phyloP scores from a whole-genome alignment of 345 rosid species.

The Arabidopsis arenosa region DNA sequence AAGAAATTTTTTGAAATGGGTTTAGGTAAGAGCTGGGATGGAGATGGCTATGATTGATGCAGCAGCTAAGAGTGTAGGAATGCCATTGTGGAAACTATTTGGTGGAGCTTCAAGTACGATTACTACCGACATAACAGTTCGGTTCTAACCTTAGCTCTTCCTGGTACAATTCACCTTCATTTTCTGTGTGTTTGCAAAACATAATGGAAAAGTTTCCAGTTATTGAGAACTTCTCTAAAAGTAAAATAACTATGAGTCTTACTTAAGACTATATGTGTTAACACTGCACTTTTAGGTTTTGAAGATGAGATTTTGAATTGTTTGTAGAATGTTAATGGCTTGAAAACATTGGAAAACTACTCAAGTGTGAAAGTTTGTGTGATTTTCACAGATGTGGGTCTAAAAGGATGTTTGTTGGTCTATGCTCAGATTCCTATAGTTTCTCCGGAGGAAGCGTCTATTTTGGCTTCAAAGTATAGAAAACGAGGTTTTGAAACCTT shows the following conservation, averaged over 20 bases:
- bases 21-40: conserved; percentile 84
- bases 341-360: neutral
- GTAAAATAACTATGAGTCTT: neutral
- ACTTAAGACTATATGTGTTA: neutral
- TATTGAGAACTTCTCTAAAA: neutral
- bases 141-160: conserved; percentile 48
- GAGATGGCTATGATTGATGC: conserved; percentile 98
- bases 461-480: conserved; percentile 71
- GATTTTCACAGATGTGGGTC: neutral
- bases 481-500: conserved; percentile 77
- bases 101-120: conserved; percentile 77
- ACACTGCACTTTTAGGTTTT: neutral
- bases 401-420: too few species aligned
- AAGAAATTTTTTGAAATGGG: conserved; percentile 9
- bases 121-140: conserved; percentile 89
- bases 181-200: conserved; percentile 10
- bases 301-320: neutral
- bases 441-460: conserved; percentile 74
- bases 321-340: conserved; percentile 9
- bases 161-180: conserved; percentile 12
- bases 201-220: neutral
- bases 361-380: neutral
- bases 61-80: conserved; percentile 67
- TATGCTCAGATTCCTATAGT: conserved; percentile 88
- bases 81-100: conserved; percentile 82